Base-by-base conservation (phyloP, 208 protist species). In the Wallacemonas sp. region DNA sequence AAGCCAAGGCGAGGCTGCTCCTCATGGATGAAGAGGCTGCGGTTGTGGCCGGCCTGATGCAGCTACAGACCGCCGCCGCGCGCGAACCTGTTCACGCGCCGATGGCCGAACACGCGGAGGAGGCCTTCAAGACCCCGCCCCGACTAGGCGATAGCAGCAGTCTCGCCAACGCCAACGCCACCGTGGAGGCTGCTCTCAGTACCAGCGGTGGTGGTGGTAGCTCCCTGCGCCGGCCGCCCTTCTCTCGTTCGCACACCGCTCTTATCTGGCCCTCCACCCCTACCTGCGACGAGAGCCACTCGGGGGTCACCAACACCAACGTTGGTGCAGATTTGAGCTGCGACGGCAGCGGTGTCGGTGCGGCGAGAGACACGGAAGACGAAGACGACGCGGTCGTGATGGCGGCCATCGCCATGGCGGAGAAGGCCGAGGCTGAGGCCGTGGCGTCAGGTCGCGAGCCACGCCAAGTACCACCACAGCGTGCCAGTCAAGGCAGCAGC, bases 21-120 rank as follows among this genome's bases (percentile, higher is more conserved):
- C 46, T 77, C 26, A 56, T 83, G 11, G 67, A 75, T 28, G 74
- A 66, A 8, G 79, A 86, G 27, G 61, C 45, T 4, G 2, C 47
- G 21, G 45, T 38, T 33, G 59, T 64, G 19, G 27, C 61, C 26
- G 62, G 22, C 21, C 34, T 54, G 22, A 38, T 9, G 51, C 42
- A 6, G 21, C 6, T 41, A 14, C 36, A 41, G 36, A 14, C 44
- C 17, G 44, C 19, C 22, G 44, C 44, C 44, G 6, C 44, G 19
- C 44, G 36, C 36, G 36, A 41, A 14, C 36, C 36, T 14, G 6
- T 14, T 6, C 6, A 41, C 36, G 36, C 36, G 36, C 14, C 36
- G 36, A 14, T 14, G 9, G 36, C 14, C 36, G 36, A 14, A n/a
- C n/a, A n/a, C n/a, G n/a, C n/a, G n/a, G n/a, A n/a, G n/a, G n/a